Conservation (phyloP, 805 yeast genomes). For the Candida suzukii region DNA sequence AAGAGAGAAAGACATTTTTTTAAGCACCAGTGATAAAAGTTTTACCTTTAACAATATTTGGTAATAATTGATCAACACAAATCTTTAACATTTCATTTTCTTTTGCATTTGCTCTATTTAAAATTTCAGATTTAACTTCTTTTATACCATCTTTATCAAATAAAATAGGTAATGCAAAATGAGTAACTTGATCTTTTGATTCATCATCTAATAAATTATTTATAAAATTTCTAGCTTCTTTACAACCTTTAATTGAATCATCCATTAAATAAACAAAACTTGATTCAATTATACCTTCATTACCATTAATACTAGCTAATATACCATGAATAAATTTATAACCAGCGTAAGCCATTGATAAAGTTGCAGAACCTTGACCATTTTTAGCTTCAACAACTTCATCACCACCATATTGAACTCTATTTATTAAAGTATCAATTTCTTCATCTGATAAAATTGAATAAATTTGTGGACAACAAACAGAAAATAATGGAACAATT, state of each 20-base stretch:
- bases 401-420: slow-evolving; percentile 95
- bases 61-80: slow-evolving; percentile 46
- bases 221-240: slow-evolving; percentile 36
- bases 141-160: slow-evolving; percentile 49
- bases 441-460: slow-evolving; percentile 25
- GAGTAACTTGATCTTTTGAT: slow-evolving; percentile 26
- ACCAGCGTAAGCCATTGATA: slow-evolving; percentile 93
- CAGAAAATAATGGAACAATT: slow-evolving; percentile 76
- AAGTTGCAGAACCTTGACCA: slow-evolving; percentile 91
- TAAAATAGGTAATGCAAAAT: slow-evolving; percentile 58
- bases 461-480: slow-evolving; percentile 23
- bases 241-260: slow-evolving; percentile 40
- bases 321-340: slow-evolving; percentile 63
- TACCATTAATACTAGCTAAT: slow-evolving; percentile 58
- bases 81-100: slow-evolving; percentile 51
- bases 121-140: slow-evolving; percentile 45
- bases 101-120: slow-evolving; percentile 38
- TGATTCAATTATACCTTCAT: slow-evolving; percentile 58
- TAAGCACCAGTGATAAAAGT: slow-evolving; percentile 26
- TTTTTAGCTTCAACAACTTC: slow-evolving; percentile 91
- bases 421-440: slow-evolving; percentile 58
- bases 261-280: slow-evolving; percentile 51
- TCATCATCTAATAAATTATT: slow-evolving; percentile 19
- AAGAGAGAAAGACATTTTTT: not conserved
- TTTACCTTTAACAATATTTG: slow-evolving; percentile 55